Evolutionary conservation across 257 asterid genomes (phyloP).

Genomic region (Cynanchum wilfordii): DNA sequence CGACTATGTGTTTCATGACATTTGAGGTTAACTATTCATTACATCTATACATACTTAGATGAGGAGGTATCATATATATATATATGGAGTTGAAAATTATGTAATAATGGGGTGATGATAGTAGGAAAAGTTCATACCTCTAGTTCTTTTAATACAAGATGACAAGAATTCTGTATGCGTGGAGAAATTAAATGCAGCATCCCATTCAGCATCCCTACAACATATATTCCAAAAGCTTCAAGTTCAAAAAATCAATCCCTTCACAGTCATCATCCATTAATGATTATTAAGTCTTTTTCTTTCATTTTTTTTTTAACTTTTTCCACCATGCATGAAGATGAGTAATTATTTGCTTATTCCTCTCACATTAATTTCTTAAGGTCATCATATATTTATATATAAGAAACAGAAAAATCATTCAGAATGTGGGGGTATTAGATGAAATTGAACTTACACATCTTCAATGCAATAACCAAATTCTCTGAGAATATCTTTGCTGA

Average conservation of each 20-base stretch:
- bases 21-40: too few relatives aligned
- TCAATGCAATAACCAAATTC: slow-evolving; percentile 63
- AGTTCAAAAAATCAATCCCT: slow-evolving; percentile 2
- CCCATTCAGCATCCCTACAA: slow-evolving; percentile 79
- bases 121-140: slow-evolving; percentile 28
- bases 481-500: slow-evolving; percentile 41
- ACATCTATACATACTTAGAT: too few relatives aligned
- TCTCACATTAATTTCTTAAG: too few relatives aligned
- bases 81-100: not conserved
- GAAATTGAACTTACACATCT: slow-evolving; percentile 43
- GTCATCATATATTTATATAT: not conserved
- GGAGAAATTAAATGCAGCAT: slow-evolving; percentile 72
- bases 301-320: too few relatives aligned
- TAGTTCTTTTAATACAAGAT: slow-evolving; percentile 43
- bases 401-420: not conserved
- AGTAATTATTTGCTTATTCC: too few relatives aligned
- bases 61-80: too few relatives aligned
- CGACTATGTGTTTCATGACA: too few relatives aligned
- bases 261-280: not conserved
- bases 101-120: not conserved
- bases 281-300: not conserved
- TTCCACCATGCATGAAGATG: not conserved
- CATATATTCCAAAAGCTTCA: slow-evolving; percentile 7
- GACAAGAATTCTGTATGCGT: slow-evolving; percentile 54
- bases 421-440: not conserved